phyloP scores from a whole-genome alignment of 441 rosid genomes.

The Mallotus japonicus region DNA sequence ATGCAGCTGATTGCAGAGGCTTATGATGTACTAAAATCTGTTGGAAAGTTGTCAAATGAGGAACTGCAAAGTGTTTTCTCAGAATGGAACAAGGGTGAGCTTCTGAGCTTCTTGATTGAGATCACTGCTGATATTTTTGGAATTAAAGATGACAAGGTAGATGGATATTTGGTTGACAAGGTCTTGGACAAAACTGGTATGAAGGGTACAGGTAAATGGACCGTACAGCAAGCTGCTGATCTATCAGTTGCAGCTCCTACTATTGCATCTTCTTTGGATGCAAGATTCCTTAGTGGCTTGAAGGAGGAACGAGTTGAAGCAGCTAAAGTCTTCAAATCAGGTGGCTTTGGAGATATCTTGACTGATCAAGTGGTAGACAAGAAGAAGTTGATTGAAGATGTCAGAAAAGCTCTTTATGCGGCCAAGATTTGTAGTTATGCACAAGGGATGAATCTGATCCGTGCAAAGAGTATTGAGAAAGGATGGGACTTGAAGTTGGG shows the following conservation, averaged over 20 bases:
- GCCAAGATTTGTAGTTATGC: constrained; percentile 95
- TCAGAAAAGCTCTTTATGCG: constrained; percentile 86
- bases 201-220: constrained; percentile 99
- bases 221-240: constrained; percentile 97
- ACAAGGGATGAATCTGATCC: constrained; percentile 92
- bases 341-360: constrained; percentile 68
- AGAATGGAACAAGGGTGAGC: constrained; percentile 94
- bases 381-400: constrained; percentile 68
- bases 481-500: constrained; percentile 88
- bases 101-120: constrained; percentile 87
- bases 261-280: constrained; percentile 83
- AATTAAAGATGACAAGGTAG: constrained; percentile 79
- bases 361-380: constrained; percentile 70
- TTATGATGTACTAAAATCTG: constrained; percentile 81
- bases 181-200: constrained; percentile 94
- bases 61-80: constrained; percentile 66
- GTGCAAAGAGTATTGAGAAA: constrained; percentile 81
- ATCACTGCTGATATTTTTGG: constrained; percentile 89
- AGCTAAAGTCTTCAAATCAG: constrained; percentile 69
- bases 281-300: constrained; percentile 85
- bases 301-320: constrained; percentile 91
- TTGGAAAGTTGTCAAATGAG: constrained; percentile 75
- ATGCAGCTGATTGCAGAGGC: constrained; percentile 97
- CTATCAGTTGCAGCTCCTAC: constrained; percentile 95
- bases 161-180: constrained; percentile 87